Evolutionary conservation across 805 yeast genomes (phyloP).

Genomic region (Candida arabinofermentans): DNA sequence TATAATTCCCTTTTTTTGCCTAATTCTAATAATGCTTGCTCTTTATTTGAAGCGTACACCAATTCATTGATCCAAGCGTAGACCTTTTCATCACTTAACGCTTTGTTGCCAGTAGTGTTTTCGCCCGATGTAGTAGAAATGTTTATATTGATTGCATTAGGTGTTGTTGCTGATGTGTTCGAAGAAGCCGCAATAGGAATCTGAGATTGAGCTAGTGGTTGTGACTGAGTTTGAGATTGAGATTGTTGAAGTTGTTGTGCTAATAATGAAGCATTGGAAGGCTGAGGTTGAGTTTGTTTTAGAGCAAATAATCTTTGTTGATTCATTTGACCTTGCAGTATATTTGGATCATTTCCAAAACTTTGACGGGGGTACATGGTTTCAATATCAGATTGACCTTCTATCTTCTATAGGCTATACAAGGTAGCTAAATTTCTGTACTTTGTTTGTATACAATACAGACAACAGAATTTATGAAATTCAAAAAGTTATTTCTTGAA

Average conservation of each 20-base stretch:
- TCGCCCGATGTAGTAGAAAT: conserved; percentile 5
- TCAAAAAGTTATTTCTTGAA: too few relatives aligned
- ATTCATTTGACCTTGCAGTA: conserved; percentile 14
- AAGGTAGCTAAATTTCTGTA: too few relatives aligned
- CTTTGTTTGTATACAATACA: too few relatives aligned
- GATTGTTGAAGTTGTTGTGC: conserved; percentile 24
- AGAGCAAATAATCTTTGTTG: conserved; percentile 12
- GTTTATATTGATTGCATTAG: conserved; percentile 1
- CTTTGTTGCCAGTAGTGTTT: conserved; percentile 28
- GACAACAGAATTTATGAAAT: too few relatives aligned
- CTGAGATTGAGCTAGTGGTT: conserved; percentile 9
- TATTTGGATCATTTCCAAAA: conserved; percentile 8
- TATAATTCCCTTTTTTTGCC: conserved; percentile 94
- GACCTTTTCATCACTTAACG: conserved; percentile 74
- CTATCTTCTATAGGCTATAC: not conserved
- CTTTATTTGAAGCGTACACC: conserved; percentile 86
- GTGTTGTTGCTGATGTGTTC: conserved; percentile 1
- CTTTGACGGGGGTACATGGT: conserved; percentile 4
- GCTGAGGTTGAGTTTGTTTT: conserved; percentile 9
- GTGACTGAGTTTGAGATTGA: conserved; percentile 9
- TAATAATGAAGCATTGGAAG: conserved; percentile 18
- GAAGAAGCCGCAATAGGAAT: conserved; percentile 1
- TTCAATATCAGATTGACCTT: not conserved
- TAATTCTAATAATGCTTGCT: conserved; percentile 84
- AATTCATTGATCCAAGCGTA: conserved; percentile 88